Conservation (phyloP, 495 filamentous ascomycete species). For the Thozetella sp. region DNA sequence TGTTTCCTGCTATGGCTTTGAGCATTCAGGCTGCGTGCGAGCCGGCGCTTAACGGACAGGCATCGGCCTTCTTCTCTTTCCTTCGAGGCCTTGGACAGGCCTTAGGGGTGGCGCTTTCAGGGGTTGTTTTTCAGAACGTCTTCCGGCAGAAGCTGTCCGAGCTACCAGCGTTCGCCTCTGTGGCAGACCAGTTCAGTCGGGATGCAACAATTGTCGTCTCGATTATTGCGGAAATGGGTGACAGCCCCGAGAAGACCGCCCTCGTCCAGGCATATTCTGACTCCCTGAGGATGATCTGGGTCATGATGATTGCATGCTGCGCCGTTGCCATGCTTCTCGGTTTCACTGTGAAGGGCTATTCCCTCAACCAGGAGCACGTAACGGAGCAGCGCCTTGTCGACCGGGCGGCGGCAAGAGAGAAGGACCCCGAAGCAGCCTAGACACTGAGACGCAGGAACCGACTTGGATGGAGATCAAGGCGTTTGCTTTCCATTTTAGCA, state of each 20-base stretch:
- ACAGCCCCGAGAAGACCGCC: slow-evolving; percentile 34
- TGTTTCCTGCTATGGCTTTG: slow-evolving; percentile 50
- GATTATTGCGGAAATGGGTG: slow-evolving; percentile 57
- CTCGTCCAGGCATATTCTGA: slow-evolving; percentile 58
- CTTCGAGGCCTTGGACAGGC: slow-evolving; percentile 55
- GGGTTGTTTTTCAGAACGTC: slow-evolving; percentile 63
- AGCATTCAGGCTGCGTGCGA: slow-evolving; percentile 41
- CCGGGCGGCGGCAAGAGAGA: slow-evolving; percentile 3
- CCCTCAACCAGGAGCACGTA: slow-evolving; percentile 18
- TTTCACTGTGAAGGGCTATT: slow-evolving; percentile 12
- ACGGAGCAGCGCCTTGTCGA: slow-evolving; percentile 14
- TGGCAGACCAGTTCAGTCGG: slow-evolving; percentile 49
- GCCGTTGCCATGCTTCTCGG: slow-evolving; percentile 18
- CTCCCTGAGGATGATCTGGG: slow-evolving; percentile 59
- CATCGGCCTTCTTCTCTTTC: slow-evolving; percentile 57
- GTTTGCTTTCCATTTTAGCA: no score
- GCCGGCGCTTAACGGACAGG: slow-evolving; percentile 24
- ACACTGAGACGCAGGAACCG: background rate
- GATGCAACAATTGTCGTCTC: slow-evolving; percentile 63
- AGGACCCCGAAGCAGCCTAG: slow-evolving; percentile 9
- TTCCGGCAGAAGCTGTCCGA: slow-evolving; percentile 47
- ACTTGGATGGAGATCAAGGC: no score
- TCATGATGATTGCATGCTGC: slow-evolving; percentile 38
- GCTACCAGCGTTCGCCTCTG: slow-evolving; percentile 39
- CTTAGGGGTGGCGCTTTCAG: slow-evolving; percentile 51